phyloP scores from a whole-genome alignment of 73 alveolate species.

The Uronychia binucleata region DNA sequence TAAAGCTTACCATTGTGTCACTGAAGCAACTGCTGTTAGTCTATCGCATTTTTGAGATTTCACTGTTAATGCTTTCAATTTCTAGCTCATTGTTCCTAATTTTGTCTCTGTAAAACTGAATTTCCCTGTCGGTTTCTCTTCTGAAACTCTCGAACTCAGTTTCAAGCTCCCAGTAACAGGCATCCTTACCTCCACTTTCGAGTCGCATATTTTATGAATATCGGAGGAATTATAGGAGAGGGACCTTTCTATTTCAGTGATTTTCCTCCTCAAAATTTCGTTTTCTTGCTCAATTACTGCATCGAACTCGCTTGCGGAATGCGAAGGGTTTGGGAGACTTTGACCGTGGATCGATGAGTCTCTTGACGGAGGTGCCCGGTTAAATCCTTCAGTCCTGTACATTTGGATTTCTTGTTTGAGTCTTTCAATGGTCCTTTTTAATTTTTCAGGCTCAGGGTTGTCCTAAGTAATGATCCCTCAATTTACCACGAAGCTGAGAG shows the following conservation, averaged over 20 bases:
- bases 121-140: constrained; percentile 20
- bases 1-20: background rate
- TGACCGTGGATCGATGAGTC: background rate
- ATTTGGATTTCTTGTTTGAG: constrained; percentile 57
- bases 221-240: background rate
- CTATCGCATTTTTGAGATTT: background rate
- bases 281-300: constrained; percentile 37
- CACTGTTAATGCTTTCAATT: background rate
- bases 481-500: constrained; percentile 51
- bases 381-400: constrained; percentile 5
- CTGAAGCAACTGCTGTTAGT: background rate
- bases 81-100: background rate
- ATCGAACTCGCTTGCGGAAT: constrained; percentile 24
- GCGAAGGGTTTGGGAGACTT: background rate
- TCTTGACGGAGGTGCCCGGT: constrained; percentile 17
- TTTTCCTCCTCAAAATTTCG: constrained; percentile 14
- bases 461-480: background rate
- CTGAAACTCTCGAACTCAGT: constrained; percentile 24
- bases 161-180: background rate
- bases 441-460: constrained; percentile 58
- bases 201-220: background rate
- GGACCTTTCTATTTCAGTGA: constrained; percentile 19
- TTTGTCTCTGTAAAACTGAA: background rate
- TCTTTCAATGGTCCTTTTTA: constrained; percentile 60
- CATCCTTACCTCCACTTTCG: background rate